A percentile compares a stretch with the other conserved stretches of the same genome.
phyloP scores from a whole-genome alignment of 345 rosid genomes.

The Pistacia atlantica region DNA sequence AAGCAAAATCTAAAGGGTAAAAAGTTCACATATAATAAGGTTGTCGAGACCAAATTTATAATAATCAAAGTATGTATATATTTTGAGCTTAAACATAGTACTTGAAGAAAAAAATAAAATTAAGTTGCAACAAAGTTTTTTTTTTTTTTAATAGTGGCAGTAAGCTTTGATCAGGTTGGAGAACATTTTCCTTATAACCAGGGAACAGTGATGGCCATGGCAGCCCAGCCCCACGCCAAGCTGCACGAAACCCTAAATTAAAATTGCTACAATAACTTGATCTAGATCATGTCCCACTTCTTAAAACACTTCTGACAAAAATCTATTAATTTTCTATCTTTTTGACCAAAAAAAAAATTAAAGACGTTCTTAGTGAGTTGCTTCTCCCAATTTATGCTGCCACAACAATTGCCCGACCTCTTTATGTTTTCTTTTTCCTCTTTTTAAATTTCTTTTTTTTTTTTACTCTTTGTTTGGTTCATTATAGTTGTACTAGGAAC shows the following conservation, averaged over 20 bases:
- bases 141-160: no score
- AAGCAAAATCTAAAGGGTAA: neutral
- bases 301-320: neutral
- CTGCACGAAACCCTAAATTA: constrained; percentile 4
- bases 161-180: neutral
- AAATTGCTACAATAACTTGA: neutral
- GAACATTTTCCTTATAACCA: constrained; percentile 2
- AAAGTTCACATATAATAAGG: neutral
- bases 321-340: constrained; percentile 1
- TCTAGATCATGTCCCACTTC: constrained; percentile 11
- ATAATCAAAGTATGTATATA: neutral
- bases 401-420: neutral
- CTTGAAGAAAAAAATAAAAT: no score
- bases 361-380: neutral
- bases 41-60: neutral
- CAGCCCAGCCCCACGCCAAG: neutral
- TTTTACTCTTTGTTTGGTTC: no score
- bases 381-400: neutral
- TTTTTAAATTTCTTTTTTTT: no score
- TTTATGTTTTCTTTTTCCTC: neutral
- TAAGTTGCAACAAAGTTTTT: neutral
- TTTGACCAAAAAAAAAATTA: constrained; percentile 1
- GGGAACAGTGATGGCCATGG: neutral
- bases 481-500: no score
- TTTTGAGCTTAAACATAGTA: neutral